Evolutionary conservation across 495 filamentous ascomycete species (phyloP).

Genomic region (Talaromyces liani): DNA sequence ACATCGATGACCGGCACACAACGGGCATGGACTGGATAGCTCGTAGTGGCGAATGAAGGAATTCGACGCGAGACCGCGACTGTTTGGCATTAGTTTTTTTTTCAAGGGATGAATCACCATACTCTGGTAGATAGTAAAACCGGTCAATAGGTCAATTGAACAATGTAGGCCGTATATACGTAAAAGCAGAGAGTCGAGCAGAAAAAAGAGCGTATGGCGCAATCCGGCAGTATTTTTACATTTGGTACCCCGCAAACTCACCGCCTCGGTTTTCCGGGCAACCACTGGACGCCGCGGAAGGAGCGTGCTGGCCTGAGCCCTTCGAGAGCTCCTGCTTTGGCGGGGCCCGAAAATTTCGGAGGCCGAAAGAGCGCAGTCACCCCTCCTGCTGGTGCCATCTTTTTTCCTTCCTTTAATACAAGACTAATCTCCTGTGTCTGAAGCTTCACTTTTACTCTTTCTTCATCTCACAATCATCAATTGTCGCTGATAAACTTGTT

Average conservation of each 20-base stretch:
- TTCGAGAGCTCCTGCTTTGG: slow-evolving; percentile 1
- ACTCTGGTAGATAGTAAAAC: neutral
- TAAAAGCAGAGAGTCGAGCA: neutral
- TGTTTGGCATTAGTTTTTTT: neutral
- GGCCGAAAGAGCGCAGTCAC: neutral
- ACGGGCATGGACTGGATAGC: neutral
- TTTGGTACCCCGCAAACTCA: neutral
- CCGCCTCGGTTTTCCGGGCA: slow-evolving; percentile 1
- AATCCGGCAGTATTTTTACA: neutral
- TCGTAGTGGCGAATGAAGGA: neutral
- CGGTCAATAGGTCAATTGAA: neutral
- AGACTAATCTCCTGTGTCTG: neutral
- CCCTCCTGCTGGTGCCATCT: neutral
- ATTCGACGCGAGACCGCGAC: neutral
- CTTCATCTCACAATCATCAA: neutral
- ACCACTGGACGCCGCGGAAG: slow-evolving; percentile 1
- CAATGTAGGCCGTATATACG: neutral
- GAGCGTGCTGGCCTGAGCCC: neutral
- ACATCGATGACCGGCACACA: neutral
- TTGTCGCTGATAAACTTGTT: neutral
- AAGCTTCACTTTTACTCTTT: neutral
- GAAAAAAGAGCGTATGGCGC: neutral
- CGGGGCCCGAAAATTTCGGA: slow-evolving; percentile 8
- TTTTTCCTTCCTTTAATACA: slow-evolving; percentile 1
- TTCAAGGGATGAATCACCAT: neutral